Base-by-base conservation (phyloP, 2,329 filamentous ascomycete species). In the Escovopsis sp. region DNA sequence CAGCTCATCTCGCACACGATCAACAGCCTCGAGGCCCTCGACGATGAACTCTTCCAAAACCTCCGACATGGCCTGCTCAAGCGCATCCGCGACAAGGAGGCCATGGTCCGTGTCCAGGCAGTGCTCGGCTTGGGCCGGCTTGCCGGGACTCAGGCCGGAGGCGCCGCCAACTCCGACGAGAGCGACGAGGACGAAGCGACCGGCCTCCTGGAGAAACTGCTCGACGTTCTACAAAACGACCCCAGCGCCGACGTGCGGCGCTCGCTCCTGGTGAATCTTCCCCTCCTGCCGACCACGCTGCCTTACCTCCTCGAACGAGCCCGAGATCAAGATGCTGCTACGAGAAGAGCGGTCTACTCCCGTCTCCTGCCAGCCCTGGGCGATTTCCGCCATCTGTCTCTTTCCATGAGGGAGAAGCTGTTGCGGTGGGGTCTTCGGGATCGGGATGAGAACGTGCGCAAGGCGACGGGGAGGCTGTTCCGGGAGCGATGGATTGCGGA, bases 401-500 rank as follows among this genome's bases (percentile, higher is more conserved):
- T 98, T 23, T 86, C 84, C 2, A 94, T 96, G 80, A 74, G 91
- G 56, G 91, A 98, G 62, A 96, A 96, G 61, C 71, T 98, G 30
- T 72, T 98, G 26, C 77, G 91, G 34, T 98, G 91, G 91, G 91
- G 91, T 40, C 68, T 98, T 35, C 79, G 88, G 34, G 91, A 98
- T 59, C 77, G 91, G 60, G 91, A 98, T 51, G 89, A 96, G 51
- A 86, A 83, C 51, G 91, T 98, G 11, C 79, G 88, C 41, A 94
- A 94, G 59, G 89, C 89, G 8, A 85, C 91, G 4, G 86, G 84
- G 7, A 81, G 85, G 38, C 69, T 96, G 6, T 98, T 98, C 65
- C 79, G 83, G 47, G 88, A 95, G 56, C 77, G 86, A n/a, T 98
- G 91, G 91, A 89, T 98, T 47, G 89, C 96, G 56, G 86, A 96